Evolutionary conservation across 495 filamentous ascomycete species (phyloP), one percentile per base, ranked within the genome.

Genomic region (Aspergillus mulundensis): DNA sequence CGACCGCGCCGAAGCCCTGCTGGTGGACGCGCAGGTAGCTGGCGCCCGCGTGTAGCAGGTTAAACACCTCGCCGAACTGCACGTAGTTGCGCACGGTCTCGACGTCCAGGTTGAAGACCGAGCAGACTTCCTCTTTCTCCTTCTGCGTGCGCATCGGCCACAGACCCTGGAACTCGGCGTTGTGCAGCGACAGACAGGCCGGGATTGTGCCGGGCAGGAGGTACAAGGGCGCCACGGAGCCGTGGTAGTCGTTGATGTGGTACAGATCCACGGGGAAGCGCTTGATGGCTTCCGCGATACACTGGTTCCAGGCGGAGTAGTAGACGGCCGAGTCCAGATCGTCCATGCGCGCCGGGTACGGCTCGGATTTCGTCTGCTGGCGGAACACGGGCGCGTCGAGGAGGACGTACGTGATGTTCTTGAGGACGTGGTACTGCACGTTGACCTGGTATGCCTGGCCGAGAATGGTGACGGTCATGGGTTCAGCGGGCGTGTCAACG

Each of bases 181-280:
- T 84, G 65, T 85, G 82, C 15, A 83, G 76, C 10, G 76, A 81
- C 7, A 78, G 61, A 49, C 70, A 75, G 16, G 67, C 61, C 0
- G 75, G 78, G 38, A 77, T 68, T 1, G 73, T 85, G 24, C 77
- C 68, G 5, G 87, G 87, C 3, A 90, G 75, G 8, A 88, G 75
- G 60, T 90, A 86, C 5, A 90, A 70, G 7, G 86, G 86, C 25
- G 87, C 87, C 1, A 86, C 66, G 15, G 87, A 84, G 20, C 87
- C 87, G 61, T 90, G 87, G 64, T 90, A 90, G 61, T 90, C 87
- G 70, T 90, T 90, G 66, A 90, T 85, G 66, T 90, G 87, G 64
- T 90, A 90, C 23, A 90, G 63, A 59, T 90, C 86, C 44, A 87
- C 74, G 0, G 84, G 82, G 47, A 81, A 81, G 5, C 78, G 73